Evolutionary conservation across 768 basidiomycete genomes (phyloP).

Genomic region (Tylopilus balloui): DNA sequence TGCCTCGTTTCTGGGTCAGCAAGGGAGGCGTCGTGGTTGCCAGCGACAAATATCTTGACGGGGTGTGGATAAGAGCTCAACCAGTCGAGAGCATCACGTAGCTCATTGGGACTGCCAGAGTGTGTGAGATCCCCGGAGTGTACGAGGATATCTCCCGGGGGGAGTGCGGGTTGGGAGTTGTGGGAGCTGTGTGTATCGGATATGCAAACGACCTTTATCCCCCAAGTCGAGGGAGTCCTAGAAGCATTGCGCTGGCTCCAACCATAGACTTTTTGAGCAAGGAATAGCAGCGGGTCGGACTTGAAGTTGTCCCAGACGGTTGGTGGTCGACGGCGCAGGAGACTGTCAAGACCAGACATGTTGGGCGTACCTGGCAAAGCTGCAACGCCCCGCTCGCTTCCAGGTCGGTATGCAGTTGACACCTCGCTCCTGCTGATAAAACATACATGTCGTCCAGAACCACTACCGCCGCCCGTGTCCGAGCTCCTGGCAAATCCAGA

Average conservation of each 20-base stretch:
- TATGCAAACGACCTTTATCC: conserved; percentile 4
- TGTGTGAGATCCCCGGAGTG: conserved; percentile 8
- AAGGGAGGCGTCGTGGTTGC: conserved; percentile 9
- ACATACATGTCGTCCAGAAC: neutral
- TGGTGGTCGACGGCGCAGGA: conserved; percentile 5
- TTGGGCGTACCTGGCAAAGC: neutral
- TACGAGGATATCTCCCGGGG: conserved; percentile 4
- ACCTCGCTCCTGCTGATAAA: neutral
- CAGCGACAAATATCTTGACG: conserved; percentile 7
- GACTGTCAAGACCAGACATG: conserved; percentile 4
- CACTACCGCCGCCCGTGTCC: conserved; percentile 1
- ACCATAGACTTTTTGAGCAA: conserved; percentile 2
- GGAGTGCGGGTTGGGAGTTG: conserved; percentile 3
- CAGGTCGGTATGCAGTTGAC: neutral
- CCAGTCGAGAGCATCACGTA: conserved; percentile 8
- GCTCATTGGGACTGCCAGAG: conserved; percentile 1
- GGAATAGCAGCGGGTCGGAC: conserved; percentile 5
- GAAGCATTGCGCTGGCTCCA: neutral
- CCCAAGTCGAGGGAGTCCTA: neutral
- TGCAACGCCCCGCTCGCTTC: neutral
- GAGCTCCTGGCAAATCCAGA: conserved; percentile 1
- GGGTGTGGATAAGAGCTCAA: conserved; percentile 8
- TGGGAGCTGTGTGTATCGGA: conserved; percentile 10
- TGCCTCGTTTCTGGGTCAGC: conserved; percentile 1
- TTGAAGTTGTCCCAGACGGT: conserved; percentile 7